Evolutionary conservation across 495 filamentous ascomycete genomes (phyloP).

Genomic region (Penicillium bovifimosum): DNA sequence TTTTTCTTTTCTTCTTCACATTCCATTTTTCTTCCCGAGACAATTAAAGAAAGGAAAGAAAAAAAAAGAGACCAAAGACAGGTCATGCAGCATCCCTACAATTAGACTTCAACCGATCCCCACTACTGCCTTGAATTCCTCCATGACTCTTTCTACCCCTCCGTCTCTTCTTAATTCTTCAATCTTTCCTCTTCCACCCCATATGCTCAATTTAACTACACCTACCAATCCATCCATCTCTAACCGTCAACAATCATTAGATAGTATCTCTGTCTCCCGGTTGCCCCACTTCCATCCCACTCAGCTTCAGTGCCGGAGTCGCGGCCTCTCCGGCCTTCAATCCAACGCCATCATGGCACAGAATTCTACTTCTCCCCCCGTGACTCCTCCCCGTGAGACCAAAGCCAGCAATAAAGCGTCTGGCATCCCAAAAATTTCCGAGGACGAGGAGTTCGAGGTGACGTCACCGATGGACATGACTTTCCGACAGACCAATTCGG

Average conservation of each 20-base stretch:
- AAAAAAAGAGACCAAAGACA: not conserved
- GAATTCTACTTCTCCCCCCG: conserved; percentile 51
- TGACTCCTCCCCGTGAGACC: conserved; percentile 50
- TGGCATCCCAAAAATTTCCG: conserved; percentile 46
- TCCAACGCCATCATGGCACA: conserved; percentile 44
- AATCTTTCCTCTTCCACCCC: not conserved
- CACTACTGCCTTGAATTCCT: conserved; percentile 10
- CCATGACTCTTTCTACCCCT: conserved; percentile 1
- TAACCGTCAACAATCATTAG: not conserved
- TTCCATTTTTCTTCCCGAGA: not conserved
- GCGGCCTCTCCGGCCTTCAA: conserved; percentile 27
- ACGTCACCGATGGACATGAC: conserved; percentile 56
- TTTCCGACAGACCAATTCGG: conserved; percentile 39
- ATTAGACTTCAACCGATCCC: conserved; percentile 23
- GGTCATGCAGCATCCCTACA: conserved; percentile 15
- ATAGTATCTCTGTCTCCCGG: conserved; percentile 11
- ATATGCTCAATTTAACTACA: not conserved
- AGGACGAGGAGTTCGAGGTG: conserved; percentile 61
- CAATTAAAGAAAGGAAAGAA: not conserved
- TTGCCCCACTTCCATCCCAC: conserved; percentile 10
- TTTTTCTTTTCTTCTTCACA: not conserved
- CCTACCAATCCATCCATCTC: conserved; percentile 6
- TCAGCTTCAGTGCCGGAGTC: conserved; percentile 28
- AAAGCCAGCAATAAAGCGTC: conserved; percentile 29
- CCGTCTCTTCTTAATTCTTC: not conserved